These are phyloP conservation scores for Candida hungchunana DNA, from an alignment of 805 yeast species.

Conservation along the genomic window DNA sequence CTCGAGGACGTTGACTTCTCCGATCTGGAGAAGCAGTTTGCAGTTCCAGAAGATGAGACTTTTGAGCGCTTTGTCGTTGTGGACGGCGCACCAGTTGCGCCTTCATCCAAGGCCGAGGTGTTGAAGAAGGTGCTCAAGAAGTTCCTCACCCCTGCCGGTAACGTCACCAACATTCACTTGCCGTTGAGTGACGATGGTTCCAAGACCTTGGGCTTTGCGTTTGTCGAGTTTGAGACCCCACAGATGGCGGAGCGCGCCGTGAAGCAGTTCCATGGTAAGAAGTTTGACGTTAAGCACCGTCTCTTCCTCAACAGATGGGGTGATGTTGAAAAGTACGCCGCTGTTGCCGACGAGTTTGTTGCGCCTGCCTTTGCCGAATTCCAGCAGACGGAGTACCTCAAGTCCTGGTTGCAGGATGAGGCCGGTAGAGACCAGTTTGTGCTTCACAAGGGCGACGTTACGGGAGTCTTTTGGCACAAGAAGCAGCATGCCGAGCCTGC, in stretches of 20 bases:
- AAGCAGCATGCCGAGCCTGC: constrained; percentile 68
- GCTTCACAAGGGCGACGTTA: constrained; percentile 72
- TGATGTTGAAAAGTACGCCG: constrained; percentile 77
- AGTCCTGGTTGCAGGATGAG: constrained; percentile 87
- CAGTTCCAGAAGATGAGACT: constrained; percentile 55
- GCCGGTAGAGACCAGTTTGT: constrained; percentile 88
- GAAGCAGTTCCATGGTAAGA: constrained; percentile 78
- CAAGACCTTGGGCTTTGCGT: constrained; percentile 79
- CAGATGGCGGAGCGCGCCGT: constrained; percentile 75
- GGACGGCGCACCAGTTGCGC: constrained; percentile 95
- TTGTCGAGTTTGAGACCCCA: constrained; percentile 71
- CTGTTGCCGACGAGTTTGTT: constrained; percentile 53
- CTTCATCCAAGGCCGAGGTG: constrained; percentile 80
- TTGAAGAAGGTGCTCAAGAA: constrained; percentile 82
- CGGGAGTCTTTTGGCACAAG: constrained; percentile 85
- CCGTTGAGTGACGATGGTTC: constrained; percentile 79
- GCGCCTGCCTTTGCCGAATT: constrained; percentile 75
- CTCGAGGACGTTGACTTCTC: constrained; percentile 74
- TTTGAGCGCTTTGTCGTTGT: constrained; percentile 78
- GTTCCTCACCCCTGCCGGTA: constrained; percentile 74
- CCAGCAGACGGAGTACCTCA: constrained; percentile 74
- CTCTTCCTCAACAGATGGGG: constrained; percentile 75
- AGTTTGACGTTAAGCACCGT: constrained; percentile 90
- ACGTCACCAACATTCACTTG: constrained; percentile 71
- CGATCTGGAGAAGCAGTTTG: constrained; percentile 76